These are phyloP conservation scores for Candida arabinofermentans DNA, from an alignment of 805 yeast genomes.

Conservation along the genomic window DNA sequence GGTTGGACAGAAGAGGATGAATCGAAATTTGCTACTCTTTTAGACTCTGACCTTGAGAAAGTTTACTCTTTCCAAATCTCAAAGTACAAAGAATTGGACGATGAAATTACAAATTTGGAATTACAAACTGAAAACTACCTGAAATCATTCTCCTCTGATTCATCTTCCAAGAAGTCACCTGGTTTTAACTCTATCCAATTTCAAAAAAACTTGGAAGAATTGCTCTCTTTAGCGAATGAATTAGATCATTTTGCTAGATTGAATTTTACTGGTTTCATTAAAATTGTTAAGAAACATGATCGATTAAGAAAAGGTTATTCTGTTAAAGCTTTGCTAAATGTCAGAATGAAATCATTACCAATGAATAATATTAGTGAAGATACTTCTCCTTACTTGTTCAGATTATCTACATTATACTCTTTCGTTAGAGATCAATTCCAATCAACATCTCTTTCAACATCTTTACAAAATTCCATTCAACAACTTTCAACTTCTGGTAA, in stretches of 20 bases:
- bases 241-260: constrained; percentile 86
- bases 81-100: constrained; percentile 66
- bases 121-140: constrained; percentile 43
- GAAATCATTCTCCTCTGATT: constrained; percentile 10
- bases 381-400: constrained; percentile 84
- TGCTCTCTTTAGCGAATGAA: constrained; percentile 72
- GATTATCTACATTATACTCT: constrained; percentile 76
- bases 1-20: constrained; percentile 73
- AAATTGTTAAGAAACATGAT: constrained; percentile 95
- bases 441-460: constrained; percentile 28
- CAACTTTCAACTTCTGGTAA: constrained; percentile 41
- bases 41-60: constrained; percentile 70
- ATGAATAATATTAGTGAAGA: constrained; percentile 81
- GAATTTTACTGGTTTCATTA: constrained; percentile 91
- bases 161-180: constrained; percentile 24
- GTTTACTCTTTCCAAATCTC: constrained; percentile 69
- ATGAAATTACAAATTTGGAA: constrained; percentile 62
- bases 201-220: constrained; percentile 67
- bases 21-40: constrained; percentile 56
- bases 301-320: constrained; percentile 81
- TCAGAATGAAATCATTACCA: constrained; percentile 81
- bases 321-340: constrained; percentile 86
- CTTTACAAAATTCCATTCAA: constrained; percentile 43
- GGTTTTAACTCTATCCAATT: constrained; percentile 57
- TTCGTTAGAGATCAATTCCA: constrained; percentile 72